Percentiles rank a stretch among this genome's conserved stretches.
phyloP scores from a whole-genome alignment of 768 basidiomycete species.

The Mycena polygramma region DNA sequence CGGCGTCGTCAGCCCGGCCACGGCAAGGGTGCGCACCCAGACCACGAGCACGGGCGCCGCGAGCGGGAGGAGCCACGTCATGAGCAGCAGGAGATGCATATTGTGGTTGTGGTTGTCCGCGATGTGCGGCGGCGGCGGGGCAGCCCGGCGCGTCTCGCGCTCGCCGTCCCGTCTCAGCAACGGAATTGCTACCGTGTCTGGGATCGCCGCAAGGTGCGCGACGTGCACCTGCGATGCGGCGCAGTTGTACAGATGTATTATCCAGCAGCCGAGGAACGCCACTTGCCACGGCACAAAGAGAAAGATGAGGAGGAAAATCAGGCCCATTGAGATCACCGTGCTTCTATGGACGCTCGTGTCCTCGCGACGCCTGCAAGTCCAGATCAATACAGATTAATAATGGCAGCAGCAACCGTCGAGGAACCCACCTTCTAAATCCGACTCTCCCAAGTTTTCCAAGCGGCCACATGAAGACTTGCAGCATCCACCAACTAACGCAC shows the following conservation, averaged over 20 bases:
- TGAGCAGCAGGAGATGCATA: constrained; percentile 75
- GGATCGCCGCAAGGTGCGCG: constrained; percentile 28
- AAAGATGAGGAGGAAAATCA: constrained; percentile 77
- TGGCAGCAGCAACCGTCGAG: background rate
- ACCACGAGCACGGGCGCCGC: constrained; percentile 84
- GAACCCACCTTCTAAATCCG: constrained; percentile 54
- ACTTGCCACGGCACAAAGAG: constrained; percentile 93
- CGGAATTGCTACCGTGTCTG: constrained; percentile 42
- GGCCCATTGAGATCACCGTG: constrained; percentile 67
- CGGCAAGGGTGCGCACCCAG: constrained; percentile 89
- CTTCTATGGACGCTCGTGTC: constrained; percentile 56
- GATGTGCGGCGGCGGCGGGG: constrained; percentile 31
- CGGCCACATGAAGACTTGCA: constrained; percentile 63
- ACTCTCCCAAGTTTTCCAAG: constrained; percentile 49
- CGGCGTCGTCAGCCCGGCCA: constrained; percentile 82
- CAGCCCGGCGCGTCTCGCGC: constrained; percentile 17
- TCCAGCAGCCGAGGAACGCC: constrained; percentile 86
- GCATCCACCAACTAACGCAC: constrained; percentile 67
- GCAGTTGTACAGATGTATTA: constrained; percentile 82
- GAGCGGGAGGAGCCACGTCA: constrained; percentile 87
- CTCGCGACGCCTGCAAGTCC: constrained; percentile 48
- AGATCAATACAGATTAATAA: background rate
- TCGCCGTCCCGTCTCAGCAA: constrained; percentile 36
- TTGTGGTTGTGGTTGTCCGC: constrained; percentile 62
- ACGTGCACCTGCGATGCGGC: constrained; percentile 49